Percentiles rank a stretch among this genome's conserved stretches.
phyloP scores from a whole-genome alignment of 257 asterid species.

The Agastache rugosa region DNA sequence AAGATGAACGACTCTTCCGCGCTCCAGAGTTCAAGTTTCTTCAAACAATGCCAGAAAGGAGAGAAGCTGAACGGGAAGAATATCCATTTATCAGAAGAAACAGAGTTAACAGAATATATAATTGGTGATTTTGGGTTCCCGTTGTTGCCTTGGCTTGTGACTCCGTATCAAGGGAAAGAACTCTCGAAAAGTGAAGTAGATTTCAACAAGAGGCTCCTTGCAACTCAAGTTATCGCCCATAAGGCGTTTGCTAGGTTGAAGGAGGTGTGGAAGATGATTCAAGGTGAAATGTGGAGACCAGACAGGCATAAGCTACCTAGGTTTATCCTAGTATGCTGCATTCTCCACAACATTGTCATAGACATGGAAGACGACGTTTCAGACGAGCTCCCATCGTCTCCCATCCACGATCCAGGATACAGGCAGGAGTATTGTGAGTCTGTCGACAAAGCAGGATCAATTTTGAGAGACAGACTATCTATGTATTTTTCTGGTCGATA shows the following conservation, averaged over 20 bases:
- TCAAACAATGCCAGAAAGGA: constrained; percentile 58
- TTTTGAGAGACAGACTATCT: constrained; percentile 64
- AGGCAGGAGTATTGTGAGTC: constrained; percentile 55
- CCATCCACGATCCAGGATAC: constrained; percentile 68
- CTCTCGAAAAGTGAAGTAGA: constrained; percentile 53
- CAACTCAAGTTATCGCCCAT: constrained; percentile 62
- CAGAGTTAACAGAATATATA: constrained; percentile 68
- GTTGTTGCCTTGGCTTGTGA: constrained; percentile 80
- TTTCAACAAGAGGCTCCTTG: constrained; percentile 61
- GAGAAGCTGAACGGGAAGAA: constrained; percentile 58
- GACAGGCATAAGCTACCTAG: constrained; percentile 90
- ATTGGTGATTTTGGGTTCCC: constrained; percentile 80
- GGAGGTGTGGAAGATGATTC: constrained; percentile 83
- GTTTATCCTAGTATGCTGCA: constrained; percentile 81
- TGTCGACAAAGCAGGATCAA: constrained; percentile 53
- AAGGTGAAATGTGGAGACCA: constrained; percentile 91
- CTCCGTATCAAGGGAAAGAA: constrained; percentile 71
- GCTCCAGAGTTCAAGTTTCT: constrained; percentile 64
- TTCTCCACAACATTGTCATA: constrained; percentile 81
- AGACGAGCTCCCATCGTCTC: constrained; percentile 44
- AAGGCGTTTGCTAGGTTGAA: constrained; percentile 73
- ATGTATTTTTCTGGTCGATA: constrained; percentile 53
- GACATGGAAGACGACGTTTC: constrained; percentile 72
- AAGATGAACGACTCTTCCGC: constrained; percentile 59
- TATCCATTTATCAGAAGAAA: constrained; percentile 39